Base-by-base conservation (phyloP, 257 asterid species). In the Solanum lycopersicoides region DNA sequence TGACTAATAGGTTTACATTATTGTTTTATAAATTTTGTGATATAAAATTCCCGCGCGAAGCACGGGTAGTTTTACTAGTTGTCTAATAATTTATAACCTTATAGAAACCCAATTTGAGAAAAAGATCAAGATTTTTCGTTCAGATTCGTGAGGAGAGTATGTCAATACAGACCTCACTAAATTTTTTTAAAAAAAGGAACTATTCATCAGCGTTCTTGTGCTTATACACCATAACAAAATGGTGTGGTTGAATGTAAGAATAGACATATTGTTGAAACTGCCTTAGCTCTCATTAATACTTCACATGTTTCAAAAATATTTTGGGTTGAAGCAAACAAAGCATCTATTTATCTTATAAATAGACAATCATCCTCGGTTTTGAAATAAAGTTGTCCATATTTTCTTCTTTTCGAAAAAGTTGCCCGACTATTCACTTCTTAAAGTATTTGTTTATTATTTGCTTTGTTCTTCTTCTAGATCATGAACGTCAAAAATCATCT, bases 201-300 rank as follows among this genome's bases (percentile, higher is more conserved):
- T 65, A 23, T n/a, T 47, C 20, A 76, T 56, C 84, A 88, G 68
- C 9, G 28, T 39, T 65, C 83, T 11, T 88, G 79, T 39, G 84
- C 83, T 3, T 30, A 44, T 13, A 86, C 84, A 6, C 75, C n/a
- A 2, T 23, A 88, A 77, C 83, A 88, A 88, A 85, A 88, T 47
- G 79, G 88, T 9, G 82, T 79, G 6, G 86, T 68, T 14, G 84
- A 88, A 60, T 45, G 45, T 6, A 85, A 88, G 76, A 76, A 85
- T 37, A 86, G 28, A 42, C 88, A 88, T 63, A 83, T 76, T 41
- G 23, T 88, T n/a, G 90, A 88, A 77, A 85, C 21, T 30, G 42
- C 83, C 13, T 21, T 79, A 85, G 56, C 86, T 77, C 88, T 85
- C 21, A n/a, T 83, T 15, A 44, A 45, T 15, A 47, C 75, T 37